Conservation (phyloP, 2,329 filamentous ascomycete species). For the Bertia moriformis region DNA sequence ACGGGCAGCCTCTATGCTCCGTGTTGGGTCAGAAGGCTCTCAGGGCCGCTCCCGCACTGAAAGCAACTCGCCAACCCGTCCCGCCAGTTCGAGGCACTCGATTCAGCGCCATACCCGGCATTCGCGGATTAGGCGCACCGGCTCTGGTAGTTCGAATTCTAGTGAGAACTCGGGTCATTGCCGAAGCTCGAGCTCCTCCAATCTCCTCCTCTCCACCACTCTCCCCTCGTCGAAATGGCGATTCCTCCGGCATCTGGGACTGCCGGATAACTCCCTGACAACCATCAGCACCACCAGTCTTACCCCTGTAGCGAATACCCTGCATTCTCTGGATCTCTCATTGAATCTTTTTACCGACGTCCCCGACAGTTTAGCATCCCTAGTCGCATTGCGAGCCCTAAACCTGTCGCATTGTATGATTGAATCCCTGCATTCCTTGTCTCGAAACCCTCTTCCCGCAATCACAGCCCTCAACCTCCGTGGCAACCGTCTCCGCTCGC, state of each 20-base stretch:
- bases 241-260: conserved; percentile 78
- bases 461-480: conserved; percentile 87
- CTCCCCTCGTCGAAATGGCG: conserved; percentile 85
- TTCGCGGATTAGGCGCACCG: conserved; percentile 69
- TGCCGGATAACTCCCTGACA: conserved; percentile 83
- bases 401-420: conserved; percentile 98
- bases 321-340: conserved; percentile 85
- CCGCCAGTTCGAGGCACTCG: conserved; percentile 52
- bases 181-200: conserved; percentile 62
- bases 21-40: conserved; percentile 14
- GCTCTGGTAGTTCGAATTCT: conserved; percentile 85
- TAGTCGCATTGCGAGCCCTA: conserved; percentile 77
- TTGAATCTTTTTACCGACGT: conserved; percentile 88
- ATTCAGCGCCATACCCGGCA: conserved; percentile 44
- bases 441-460: conserved; percentile 73
- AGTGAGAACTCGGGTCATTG: conserved; percentile 51
- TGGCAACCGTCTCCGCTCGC: conserved; percentile 70
- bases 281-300: conserved; percentile 64
- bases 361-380: conserved; percentile 72
- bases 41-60: conserved; percentile 71
- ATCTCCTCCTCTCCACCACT: conserved; percentile 53
- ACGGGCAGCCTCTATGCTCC: neutral
- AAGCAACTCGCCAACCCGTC: conserved; percentile 47
- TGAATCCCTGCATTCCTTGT: conserved; percentile 75
- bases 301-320: conserved; percentile 67